phyloP scores from a whole-genome alignment of 306 rosid genomes.

The Crotalaria pallida region DNA sequence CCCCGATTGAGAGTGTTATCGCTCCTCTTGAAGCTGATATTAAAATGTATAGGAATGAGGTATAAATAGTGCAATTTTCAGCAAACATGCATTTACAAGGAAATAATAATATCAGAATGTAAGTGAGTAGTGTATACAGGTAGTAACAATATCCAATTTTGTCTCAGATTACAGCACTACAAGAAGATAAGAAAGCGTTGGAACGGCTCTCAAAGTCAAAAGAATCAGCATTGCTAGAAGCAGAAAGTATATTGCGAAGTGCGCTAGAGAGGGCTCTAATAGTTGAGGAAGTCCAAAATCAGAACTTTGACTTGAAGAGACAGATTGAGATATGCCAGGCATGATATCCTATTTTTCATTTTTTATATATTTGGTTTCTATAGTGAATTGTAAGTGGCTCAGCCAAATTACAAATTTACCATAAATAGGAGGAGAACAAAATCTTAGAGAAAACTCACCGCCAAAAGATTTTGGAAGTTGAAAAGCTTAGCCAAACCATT shows the following conservation, averaged over 20 bases:
- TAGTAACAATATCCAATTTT: constrained; percentile 14
- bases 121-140: not conserved
- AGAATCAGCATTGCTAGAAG: constrained; percentile 75
- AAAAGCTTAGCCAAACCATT: constrained; percentile 81
- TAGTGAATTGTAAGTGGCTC: constrained; percentile 3
- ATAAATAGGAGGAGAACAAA: constrained; percentile 81
- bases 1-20: constrained; percentile 45
- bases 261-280: constrained; percentile 75
- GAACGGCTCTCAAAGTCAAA: constrained; percentile 73
- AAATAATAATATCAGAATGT: not conserved
- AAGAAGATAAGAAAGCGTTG: constrained; percentile 82
- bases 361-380: not conserved
- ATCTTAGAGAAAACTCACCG: constrained; percentile 73
- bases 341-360: constrained; percentile 22
- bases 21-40: constrained; percentile 91
- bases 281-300: constrained; percentile 89
- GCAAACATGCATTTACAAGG: not conserved
- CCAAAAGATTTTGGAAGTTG: constrained; percentile 77
- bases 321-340: constrained; percentile 92
- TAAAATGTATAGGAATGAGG: constrained; percentile 73
- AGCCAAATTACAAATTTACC: constrained; percentile 13
- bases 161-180: constrained; percentile 52
- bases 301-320: constrained; percentile 71
- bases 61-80: constrained; percentile 10
- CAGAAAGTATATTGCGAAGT: constrained; percentile 64